These are phyloP conservation scores for Cucumis variabilis DNA, from an alignment of 331 rosid species.

Conservation along the genomic window DNA sequence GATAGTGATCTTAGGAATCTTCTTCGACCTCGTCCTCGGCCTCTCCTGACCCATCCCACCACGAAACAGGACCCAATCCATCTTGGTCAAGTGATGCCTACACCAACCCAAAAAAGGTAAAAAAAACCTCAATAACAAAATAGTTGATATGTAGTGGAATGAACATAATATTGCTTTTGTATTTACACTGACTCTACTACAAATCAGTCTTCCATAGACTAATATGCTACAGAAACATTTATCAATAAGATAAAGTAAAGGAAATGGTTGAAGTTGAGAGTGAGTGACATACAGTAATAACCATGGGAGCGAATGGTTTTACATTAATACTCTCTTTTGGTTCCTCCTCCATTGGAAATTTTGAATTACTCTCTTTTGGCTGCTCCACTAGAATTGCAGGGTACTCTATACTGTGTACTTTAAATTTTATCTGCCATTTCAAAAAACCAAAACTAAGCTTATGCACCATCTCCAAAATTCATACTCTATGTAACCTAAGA, in stretches of 20 bases:
- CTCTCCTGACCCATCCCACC: constrained; percentile 34
- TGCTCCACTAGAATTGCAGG: constrained; percentile 34
- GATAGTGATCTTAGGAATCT: constrained; percentile 4
- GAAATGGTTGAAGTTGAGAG: constrained; percentile 6
- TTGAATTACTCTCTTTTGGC: constrained; percentile 8
- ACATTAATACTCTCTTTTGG: constrained; percentile 9
- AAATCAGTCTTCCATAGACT: not conserved
- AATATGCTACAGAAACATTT: not conserved
- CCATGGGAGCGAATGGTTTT: constrained; percentile 32
- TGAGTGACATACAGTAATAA: constrained; percentile 19
- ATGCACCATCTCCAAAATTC: constrained; percentile 22
- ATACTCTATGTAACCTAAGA: not conserved
- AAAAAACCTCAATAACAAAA: not conserved
- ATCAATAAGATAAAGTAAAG: not conserved
- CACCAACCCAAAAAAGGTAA: not conserved
- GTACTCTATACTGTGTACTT: constrained; percentile 60
- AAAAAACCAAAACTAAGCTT: constrained; percentile 37
- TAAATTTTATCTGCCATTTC: constrained; percentile 63
- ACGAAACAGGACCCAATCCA: constrained; percentile 33
- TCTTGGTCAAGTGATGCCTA: constrained; percentile 29
- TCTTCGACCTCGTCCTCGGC: constrained; percentile 6
- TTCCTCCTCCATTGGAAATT: constrained; percentile 24
- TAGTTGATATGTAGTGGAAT: not conserved
- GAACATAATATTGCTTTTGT: not conserved
- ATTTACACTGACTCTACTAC: not conserved